Conservation (phyloP, 371 early-diverging fungal species). For the Saksenaea vasiformis region DNA sequence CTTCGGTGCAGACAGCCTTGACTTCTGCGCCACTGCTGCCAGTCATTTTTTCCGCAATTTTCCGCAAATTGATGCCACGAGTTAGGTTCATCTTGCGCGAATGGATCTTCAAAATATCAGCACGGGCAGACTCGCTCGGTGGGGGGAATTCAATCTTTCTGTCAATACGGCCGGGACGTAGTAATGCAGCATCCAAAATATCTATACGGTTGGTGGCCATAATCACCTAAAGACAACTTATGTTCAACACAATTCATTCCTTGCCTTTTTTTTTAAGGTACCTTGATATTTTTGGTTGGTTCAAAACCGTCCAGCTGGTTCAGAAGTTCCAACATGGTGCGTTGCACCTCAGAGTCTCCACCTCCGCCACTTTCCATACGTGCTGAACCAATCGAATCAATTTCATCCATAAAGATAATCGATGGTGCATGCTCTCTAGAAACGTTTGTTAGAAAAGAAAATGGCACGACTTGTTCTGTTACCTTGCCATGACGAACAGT, state of each 20-base stretch:
- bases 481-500: constrained; percentile 99
- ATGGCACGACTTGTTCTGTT: background rate
- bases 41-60: constrained; percentile 99
- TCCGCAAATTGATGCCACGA: constrained; percentile 97
- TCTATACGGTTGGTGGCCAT: constrained; percentile 90
- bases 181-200: constrained; percentile 98
- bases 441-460: background rate
- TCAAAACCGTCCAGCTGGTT: constrained; percentile 99
- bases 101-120: constrained; percentile 99
- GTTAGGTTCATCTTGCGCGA: constrained; percentile 99
- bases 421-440: constrained; percentile 94
- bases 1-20: constrained; percentile 99
- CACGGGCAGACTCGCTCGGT: constrained; percentile 92
- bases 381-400: constrained; percentile 99
- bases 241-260: background rate
- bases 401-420: constrained; percentile 99
- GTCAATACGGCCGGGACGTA: constrained; percentile 99
- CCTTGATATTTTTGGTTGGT: constrained; percentile 99
- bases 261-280: background rate
- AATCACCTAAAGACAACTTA: constrained; percentile 26
- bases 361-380: constrained; percentile 97
- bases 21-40: constrained; percentile 90
- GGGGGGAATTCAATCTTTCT: constrained; percentile 99
- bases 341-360: constrained; percentile 98
- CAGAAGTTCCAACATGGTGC: constrained; percentile 99